Evolutionary conservation across 2,329 filamentous ascomycete species (phyloP), one percentile per base, ranked within the genome.

Genomic region (Microdochium bolleyi): DNA sequence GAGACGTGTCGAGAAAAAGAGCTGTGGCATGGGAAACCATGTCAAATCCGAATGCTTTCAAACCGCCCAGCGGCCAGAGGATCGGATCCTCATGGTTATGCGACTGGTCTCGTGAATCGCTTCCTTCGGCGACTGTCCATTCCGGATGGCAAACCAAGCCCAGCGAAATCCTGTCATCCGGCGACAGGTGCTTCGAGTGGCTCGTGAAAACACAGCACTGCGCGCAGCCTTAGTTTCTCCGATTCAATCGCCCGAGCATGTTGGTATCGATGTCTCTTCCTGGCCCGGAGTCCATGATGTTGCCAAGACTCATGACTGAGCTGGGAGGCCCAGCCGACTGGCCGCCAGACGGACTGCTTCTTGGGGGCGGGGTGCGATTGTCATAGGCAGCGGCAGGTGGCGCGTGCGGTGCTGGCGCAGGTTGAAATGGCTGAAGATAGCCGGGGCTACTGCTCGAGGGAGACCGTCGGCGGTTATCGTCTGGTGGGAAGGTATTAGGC

Each of bases 281-380:
- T 59, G 49, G 68, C 67, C 54, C 60, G 14, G 60, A 60, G 50
- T 75, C 77, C 61, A 79, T 73, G 55, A 78, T 65, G 53, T 76
- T 77, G 60, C 73, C 75, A 41, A 79, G 60, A 59, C 75, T 80
- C 77, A 80, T 80, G 22, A 77, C 71, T n/a, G 75, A 78, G 53
- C 65, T 70, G 55, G 69, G 71, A 24, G 67, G 69, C 32, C 65
- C 64, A 30, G 64, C 65, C 22, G 64, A 57, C 4, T 59, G 56
- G 52, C 60, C 54, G 19, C 61, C 61, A 8, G 73, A 71, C 30
- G 74, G 72, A 24, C 69, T 70, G n/a, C 67, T 67, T 34, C 64
- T 67, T 14, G 73, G 72, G 0, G 67, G 67, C 1, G 72, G 68
- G 4, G 68, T 69, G 54, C 67, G 61, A 49, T 62, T 68, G 49